A percentile compares a stretch with the other conserved stretches of the same genome.
Conservation (phyloP, 495 filamentous ascomycete genomes). For the Articulospora tetracladia region DNA sequence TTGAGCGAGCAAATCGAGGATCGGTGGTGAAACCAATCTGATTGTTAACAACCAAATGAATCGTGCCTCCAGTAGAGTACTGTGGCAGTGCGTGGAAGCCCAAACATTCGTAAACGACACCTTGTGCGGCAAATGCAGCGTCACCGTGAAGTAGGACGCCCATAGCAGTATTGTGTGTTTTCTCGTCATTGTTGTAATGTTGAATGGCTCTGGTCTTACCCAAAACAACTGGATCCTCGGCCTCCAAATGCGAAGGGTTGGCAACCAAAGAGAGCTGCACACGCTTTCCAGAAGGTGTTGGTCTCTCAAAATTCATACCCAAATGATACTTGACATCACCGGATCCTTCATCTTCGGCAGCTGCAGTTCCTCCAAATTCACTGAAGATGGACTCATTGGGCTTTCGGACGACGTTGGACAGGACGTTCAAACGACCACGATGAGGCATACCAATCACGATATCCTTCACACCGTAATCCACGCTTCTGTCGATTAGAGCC, state of each 20-base stretch:
- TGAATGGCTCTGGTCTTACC: slow-evolving; percentile 97
- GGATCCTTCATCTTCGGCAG: slow-evolving; percentile 90
- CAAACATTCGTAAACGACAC: slow-evolving; percentile 97
- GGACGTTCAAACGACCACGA: slow-evolving; percentile 94
- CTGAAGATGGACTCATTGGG: slow-evolving; percentile 99
- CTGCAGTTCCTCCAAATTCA: slow-evolving; percentile 88
- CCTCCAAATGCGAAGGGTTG: slow-evolving; percentile 97
- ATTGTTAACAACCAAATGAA: slow-evolving; percentile 98
- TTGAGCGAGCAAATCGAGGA: slow-evolving; percentile 93
- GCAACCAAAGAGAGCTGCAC: slow-evolving; percentile 97
- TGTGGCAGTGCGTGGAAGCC: slow-evolving; percentile 93
- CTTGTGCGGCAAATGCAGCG: slow-evolving; percentile 93
- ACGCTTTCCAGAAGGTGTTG: slow-evolving; percentile 96
- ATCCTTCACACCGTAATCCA: slow-evolving; percentile 97
- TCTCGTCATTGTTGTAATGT: slow-evolving; percentile 97
- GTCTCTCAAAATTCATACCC: slow-evolving; percentile 99
- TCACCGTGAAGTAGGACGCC: slow-evolving; percentile 94
- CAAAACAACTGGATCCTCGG: slow-evolving; percentile 95
- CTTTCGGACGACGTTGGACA: slow-evolving; percentile 98
- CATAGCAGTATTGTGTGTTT: slow-evolving; percentile 84
- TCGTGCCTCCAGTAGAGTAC: slow-evolving; percentile 95
- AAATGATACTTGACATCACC: slow-evolving; percentile 99
- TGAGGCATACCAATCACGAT: slow-evolving; percentile 99
- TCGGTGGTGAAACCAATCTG: slow-evolving; percentile 99
- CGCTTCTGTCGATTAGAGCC: slow-evolving; percentile 94